phyloP scores from a whole-genome alignment of 306 rosid genomes.

The Macrotyloma uniflorum region DNA sequence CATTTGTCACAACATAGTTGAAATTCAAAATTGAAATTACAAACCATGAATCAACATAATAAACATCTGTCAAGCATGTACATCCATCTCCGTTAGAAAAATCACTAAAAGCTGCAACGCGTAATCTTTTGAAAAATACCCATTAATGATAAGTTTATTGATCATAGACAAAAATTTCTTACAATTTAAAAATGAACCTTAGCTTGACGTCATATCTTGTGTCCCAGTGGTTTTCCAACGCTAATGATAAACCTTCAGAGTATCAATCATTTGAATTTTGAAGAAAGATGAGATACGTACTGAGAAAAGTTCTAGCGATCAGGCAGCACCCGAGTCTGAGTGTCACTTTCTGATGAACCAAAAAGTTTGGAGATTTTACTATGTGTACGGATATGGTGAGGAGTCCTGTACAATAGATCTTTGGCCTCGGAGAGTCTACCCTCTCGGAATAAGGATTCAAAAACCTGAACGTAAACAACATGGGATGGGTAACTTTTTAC shows the following conservation, averaged over 20 bases:
- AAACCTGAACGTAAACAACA: slow-evolving; percentile 65
- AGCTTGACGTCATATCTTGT: not conserved
- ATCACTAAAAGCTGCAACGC: slow-evolving; percentile 9
- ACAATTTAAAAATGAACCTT: slow-evolving; percentile 14
- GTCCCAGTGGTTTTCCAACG: not conserved
- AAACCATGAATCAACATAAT: not conserved
- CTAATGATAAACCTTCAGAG: slow-evolving; percentile 25
- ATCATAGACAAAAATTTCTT: slow-evolving; percentile 24
- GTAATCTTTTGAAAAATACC: slow-evolving; percentile 30
- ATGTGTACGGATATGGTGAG: slow-evolving; percentile 63
- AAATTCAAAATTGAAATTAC: not conserved
- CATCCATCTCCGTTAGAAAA: not conserved
- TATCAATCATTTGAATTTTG: slow-evolving; percentile 8
- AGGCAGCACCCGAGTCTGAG: slow-evolving; percentile 33
- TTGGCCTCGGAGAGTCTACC: slow-evolving; percentile 81
- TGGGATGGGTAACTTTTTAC: slow-evolving; percentile 45
- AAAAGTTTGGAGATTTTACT: slow-evolving; percentile 58
- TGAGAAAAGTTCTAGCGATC: not conserved
- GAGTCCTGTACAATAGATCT: slow-evolving; percentile 71
- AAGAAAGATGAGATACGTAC: not conserved
- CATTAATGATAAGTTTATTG: not conserved
- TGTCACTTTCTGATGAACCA: slow-evolving; percentile 51
- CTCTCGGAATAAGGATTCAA: slow-evolving; percentile 66
- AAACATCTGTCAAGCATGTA: not conserved
- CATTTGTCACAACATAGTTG: not conserved